These are phyloP conservation scores for Draba incana DNA, from an alignment of 345 rosid species.

Conservation along the genomic window DNA sequence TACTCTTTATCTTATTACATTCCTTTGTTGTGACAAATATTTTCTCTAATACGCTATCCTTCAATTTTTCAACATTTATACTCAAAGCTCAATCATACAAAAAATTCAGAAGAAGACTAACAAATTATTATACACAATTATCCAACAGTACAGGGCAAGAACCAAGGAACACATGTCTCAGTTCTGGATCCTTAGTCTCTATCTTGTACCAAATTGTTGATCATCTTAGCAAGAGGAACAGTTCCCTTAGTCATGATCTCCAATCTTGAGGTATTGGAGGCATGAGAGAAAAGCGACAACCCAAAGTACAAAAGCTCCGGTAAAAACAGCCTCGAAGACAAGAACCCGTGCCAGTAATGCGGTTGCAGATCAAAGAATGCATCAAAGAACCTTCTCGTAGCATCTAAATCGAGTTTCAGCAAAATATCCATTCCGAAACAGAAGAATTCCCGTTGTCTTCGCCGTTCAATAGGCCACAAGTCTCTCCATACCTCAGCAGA, in stretches of 20 bases:
- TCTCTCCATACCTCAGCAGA: slow-evolving; percentile 89
- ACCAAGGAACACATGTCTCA: not conserved
- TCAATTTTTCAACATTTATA: too few species aligned
- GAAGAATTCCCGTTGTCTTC: slow-evolving; percentile 97
- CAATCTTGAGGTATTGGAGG: slow-evolving; percentile 85
- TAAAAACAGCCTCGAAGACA: slow-evolving; percentile 89
- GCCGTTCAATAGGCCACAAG: slow-evolving; percentile 91
- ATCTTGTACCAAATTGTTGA: slow-evolving; percentile 75
- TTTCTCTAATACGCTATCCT: too few species aligned
- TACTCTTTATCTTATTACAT: slow-evolving; percentile 11
- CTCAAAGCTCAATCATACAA: slow-evolving; percentile 16
- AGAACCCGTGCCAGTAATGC: slow-evolving; percentile 93
- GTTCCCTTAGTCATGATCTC: slow-evolving; percentile 99
- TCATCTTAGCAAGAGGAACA: slow-evolving; percentile 81
- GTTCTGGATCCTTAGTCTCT: slow-evolving; percentile 55
- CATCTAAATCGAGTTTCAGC: slow-evolving; percentile 81
- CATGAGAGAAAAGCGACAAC: slow-evolving; percentile 76
- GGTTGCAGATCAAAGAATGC: slow-evolving; percentile 87
- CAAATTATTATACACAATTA: not conserved
- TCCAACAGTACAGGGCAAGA: too few species aligned
- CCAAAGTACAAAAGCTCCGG: slow-evolving; percentile 82
- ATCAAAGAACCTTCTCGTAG: slow-evolving; percentile 88
- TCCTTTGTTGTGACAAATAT: too few species aligned
- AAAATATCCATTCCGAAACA: slow-evolving; percentile 99
- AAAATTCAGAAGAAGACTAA: not conserved